Evolutionary conservation across 768 basidiomycete species (phyloP).

Genomic region (Clathrus columnatus): DNA sequence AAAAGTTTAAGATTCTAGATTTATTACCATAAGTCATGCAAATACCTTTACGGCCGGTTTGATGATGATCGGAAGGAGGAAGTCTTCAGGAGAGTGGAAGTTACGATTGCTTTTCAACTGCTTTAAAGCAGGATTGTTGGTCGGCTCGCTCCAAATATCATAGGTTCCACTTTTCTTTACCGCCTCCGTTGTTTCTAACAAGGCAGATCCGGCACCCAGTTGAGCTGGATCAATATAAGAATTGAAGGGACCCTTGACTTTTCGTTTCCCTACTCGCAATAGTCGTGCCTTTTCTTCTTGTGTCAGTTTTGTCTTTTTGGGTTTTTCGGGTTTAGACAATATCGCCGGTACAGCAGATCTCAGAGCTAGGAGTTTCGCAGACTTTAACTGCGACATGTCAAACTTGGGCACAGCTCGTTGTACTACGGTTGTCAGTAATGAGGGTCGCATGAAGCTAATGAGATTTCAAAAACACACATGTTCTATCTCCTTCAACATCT

Average conservation of each 20-base stretch:
- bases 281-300: conserved; percentile 72
- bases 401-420: conserved; percentile 37
- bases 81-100: conserved; percentile 31
- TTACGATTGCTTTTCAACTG: conserved; percentile 60
- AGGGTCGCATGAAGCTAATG: conserved; percentile 43
- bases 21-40: neutral
- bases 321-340: conserved; percentile 40
- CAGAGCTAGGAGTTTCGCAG: conserved; percentile 71
- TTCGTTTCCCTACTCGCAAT: conserved; percentile 65
- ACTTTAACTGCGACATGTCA: conserved; percentile 47
- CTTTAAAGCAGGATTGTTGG: conserved; percentile 48
- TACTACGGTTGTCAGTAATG: conserved; percentile 16
- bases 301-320: conserved; percentile 18
- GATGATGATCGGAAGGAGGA: conserved; percentile 20
- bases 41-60: conserved; percentile 46
- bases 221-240: conserved; percentile 60
- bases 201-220: conserved; percentile 33
- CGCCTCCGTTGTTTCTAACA: conserved; percentile 17
- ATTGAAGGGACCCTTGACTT: conserved; percentile 66
- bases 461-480: conserved; percentile 36
- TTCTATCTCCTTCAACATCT: conserved; percentile 71
- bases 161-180: conserved; percentile 17
- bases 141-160: conserved; percentile 46
- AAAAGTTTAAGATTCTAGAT: neutral
- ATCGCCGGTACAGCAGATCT: conserved; percentile 87